These are phyloP conservation scores for Colletotrichum cordylinicola DNA, from an alignment of 2,329 filamentous ascomycete species.

Conservation along the genomic window DNA sequence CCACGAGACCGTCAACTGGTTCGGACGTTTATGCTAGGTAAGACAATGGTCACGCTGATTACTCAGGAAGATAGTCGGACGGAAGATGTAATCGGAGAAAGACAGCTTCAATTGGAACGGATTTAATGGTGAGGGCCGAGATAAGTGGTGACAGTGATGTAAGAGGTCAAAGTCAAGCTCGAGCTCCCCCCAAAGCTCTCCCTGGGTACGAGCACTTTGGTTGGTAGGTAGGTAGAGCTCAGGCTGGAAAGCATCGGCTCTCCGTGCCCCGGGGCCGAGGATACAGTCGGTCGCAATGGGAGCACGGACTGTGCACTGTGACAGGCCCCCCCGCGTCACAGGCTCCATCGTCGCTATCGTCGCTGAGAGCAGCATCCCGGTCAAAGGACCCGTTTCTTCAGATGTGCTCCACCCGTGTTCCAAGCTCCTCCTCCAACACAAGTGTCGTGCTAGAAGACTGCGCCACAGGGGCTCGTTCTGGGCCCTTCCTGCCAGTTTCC, in stretches of 20 bases:
- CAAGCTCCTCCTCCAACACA: neutral
- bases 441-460: neutral
- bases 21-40: neutral
- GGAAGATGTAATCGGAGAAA: neutral
- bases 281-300: slow-evolving; percentile 15
- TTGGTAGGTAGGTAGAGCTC: slow-evolving; percentile 6
- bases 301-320: slow-evolving; percentile 1
- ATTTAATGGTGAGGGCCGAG: neutral
- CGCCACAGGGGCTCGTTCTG: neutral
- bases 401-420: neutral
- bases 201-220: neutral
- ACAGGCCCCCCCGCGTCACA: slow-evolving; percentile 14
- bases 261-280: slow-evolving; percentile 31
- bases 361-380: neutral
- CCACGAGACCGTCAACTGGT: neutral
- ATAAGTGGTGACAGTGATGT: neutral
- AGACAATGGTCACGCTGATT: neutral
- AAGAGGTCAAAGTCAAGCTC: slow-evolving; percentile 6
- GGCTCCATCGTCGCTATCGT: neutral
- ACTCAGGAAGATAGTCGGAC: neutral
- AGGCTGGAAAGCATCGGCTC: slow-evolving; percentile 34
- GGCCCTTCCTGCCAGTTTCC: neutral
- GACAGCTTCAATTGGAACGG: neutral
- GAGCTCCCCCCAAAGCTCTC: neutral
- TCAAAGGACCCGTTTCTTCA: neutral